Evolutionary conservation across 2,329 filamentous ascomycete genomes (phyloP), one percentile per base, ranked within the genome.

Genomic region (Dichotomopilus funicola): DNA sequence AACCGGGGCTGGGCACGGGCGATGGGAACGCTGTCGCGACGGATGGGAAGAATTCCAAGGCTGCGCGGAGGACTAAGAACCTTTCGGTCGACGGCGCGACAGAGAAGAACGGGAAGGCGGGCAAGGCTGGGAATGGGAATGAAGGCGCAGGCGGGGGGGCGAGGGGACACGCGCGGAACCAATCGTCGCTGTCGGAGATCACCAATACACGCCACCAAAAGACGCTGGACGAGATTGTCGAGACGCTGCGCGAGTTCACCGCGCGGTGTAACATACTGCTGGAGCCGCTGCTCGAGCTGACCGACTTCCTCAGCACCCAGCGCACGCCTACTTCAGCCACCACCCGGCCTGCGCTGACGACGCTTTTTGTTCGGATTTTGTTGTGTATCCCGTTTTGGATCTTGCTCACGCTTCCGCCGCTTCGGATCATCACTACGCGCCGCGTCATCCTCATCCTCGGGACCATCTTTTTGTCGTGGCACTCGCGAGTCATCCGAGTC

Each of bases 191-290:
- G 38, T 79, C 77, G 7, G 88, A 90, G 64, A 68, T 73, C 12
- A 82, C 79, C 6, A 84, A 80, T 58, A 86, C 85, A 43, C 85
- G 87, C 57, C 89, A 94, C 65, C 89, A 96, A 66, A 96, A 96
- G 75, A 96, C 91, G 50, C 73, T 99, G 51, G 94, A 99, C 69
- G 94, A 99, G 73, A 99, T 99, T 58, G 88, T 99, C 55, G 91
- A 97, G 64, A 95, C 89, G 0, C 74, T 99, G 45, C 90, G 91
- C 69, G 85, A 91, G 62, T 89, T 99, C 63, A 97, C 92, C 0
- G 88, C 87, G 5, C 82, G 94, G 49, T 96, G 94, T 72, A 96
- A 96, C 70, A 87, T 96, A 51, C 76, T 99, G 13, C 79, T 97
- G 51, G 91, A 96, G 65, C 94, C 94, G 2, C 80, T 97, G 54